Evolutionary conservation across 1,284 basidiomycete genomes (phyloP), one percentile per base, ranked within the genome.

Genomic region (Singerocomus inundabilis): DNA sequence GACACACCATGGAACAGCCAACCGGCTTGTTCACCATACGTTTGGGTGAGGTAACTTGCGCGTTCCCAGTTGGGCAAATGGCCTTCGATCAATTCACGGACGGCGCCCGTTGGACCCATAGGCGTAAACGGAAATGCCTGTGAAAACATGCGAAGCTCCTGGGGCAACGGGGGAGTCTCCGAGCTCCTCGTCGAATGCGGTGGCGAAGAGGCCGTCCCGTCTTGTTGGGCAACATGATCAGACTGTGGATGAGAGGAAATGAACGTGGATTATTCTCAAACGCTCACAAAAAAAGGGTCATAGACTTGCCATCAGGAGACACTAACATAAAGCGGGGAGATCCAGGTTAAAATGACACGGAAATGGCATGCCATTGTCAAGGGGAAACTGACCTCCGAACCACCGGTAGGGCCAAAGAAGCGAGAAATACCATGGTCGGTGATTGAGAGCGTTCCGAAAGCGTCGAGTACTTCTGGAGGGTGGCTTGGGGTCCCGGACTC

Each of bases 401-500:
- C 82, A 21, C 80, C 83, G 2, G 82, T 81, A 15, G 76, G 79
- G 0, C 82, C 83, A 67, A 84, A 85, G 62, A 84, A 85, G 43
- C 79, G 69, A 11, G 81, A 77, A 38, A 79, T 71, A 1, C 82
- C 83, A 54, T 79, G 73, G 54, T 84, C 80, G 18, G 75, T 75
- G 45, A 85, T 81, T 25, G 79, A 78, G 51, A 85, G 68, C 10
- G 81, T 85, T 35, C 84, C 83, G 59, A 84, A 78, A 0, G 78
- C 73, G 53, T 80, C 80, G 33, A 79, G 67, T 2, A 75, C 59
- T 18, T 79, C 78, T 18, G 67, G 55, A 13, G 67, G 48, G 61
- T 61, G 57, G 54, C 52, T 60, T 57, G 42, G 57, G 7, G 39
- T 37, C 13, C 57, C 60, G 25, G 47, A 41, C 6, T 67, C 66